These are phyloP conservation scores for Rauvolfia tetraphylla DNA, from an alignment of 257 asterid genomes.

Conservation along the genomic window DNA sequence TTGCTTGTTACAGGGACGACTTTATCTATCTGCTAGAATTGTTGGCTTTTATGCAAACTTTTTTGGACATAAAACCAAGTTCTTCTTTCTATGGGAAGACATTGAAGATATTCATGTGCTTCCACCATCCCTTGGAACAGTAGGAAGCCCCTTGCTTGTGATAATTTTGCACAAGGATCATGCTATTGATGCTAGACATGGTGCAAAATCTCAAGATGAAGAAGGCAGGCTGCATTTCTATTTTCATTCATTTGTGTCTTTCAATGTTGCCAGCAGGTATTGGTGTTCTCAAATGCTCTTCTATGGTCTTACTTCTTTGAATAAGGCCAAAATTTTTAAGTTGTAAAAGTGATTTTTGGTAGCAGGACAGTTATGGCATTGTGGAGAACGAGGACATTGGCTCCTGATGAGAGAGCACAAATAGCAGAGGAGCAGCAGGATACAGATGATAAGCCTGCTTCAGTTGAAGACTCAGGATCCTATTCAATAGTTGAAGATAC, in stretches of 20 bases:
- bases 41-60: conserved; percentile 83
- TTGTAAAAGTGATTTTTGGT: conserved; percentile 9
- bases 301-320: not conserved
- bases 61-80: conserved; percentile 81
- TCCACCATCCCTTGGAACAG: conserved; percentile 70
- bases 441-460: conserved; percentile 42
- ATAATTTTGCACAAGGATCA: conserved; percentile 71
- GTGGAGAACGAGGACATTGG: conserved; percentile 75
- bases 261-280: conserved; percentile 79
- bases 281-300: conserved; percentile 3
- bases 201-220: conserved; percentile 72
- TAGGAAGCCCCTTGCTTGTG: conserved; percentile 77
- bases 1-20: conserved; percentile 68
- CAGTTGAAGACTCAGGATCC: conserved; percentile 45
- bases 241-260: conserved; percentile 84
- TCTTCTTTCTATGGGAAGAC: conserved; percentile 94
- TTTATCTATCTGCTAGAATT: conserved; percentile 90
- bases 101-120: conserved; percentile 79
- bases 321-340: not conserved
- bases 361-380: conserved; percentile 76
- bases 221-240: conserved; percentile 79
- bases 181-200: conserved; percentile 74
- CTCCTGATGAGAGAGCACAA: conserved; percentile 52
- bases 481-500: conserved; percentile 52
- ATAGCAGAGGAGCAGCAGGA: conserved; percentile 52